phyloP scores from a whole-genome alignment of 1,139 yeast genomes.

The Nadsonia starkeyi-henricii region DNA sequence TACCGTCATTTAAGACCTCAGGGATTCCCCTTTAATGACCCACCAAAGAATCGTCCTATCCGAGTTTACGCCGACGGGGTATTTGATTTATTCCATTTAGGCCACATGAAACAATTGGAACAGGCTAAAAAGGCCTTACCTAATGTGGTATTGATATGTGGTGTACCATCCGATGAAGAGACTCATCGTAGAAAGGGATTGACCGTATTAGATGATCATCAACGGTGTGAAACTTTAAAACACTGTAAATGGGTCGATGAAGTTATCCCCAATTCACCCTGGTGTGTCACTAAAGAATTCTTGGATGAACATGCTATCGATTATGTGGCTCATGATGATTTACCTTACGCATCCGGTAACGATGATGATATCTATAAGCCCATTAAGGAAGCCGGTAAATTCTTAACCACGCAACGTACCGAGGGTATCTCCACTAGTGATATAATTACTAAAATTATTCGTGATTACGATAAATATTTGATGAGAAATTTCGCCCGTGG shows the following conservation, averaged over 20 bases:
- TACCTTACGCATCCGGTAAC: constrained; percentile 82
- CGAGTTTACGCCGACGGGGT: constrained; percentile 96
- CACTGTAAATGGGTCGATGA: constrained; percentile 98
- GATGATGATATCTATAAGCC: constrained; percentile 88
- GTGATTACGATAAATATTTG: constrained; percentile 90
- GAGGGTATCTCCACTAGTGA: constrained; percentile 94
- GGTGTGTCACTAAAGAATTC: constrained; percentile 84
- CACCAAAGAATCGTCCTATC: constrained; percentile 76
- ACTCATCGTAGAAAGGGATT: constrained; percentile 89
- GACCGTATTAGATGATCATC: constrained; percentile 78
- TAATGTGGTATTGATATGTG: constrained; percentile 74
- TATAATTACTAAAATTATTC: constrained; percentile 83
- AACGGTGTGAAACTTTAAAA: constrained; percentile 71
- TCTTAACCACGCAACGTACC: constrained; percentile 87
- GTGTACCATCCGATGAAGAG: constrained; percentile 78
- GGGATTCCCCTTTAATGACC: constrained; percentile 47
- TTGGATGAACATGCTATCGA: constrained; percentile 69
- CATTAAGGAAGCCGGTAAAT: constrained; percentile 79
- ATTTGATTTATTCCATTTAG: constrained; percentile 88
- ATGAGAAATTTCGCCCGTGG: constrained; percentile 97
- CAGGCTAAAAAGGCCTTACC: constrained; percentile 91
- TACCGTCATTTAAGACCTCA: constrained; percentile 25
- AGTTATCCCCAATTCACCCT: constrained; percentile 86
- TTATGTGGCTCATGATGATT: constrained; percentile 94
- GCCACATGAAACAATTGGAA: constrained; percentile 94